Base-by-base conservation (phyloP, 2,329 filamentous ascomycete species). In the Botrytis aclada region DNA sequence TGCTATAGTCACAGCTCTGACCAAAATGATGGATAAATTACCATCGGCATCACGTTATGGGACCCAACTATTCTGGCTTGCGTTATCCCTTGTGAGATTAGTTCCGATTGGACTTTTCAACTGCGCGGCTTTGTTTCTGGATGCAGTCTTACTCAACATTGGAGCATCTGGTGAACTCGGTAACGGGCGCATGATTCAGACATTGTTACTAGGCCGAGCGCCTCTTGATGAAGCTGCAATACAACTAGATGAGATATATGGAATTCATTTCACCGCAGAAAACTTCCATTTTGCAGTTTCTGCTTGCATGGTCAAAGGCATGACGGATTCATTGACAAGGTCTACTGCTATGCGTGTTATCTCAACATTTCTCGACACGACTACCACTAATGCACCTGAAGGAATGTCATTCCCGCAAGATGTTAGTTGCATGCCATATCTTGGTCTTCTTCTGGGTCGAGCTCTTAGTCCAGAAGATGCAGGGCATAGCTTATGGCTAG, bases 11-110 rank as follows among this genome's bases (percentile, higher is more conserved):
- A 90, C 88, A 3, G 88, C 89, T 4, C 80, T 92, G 62, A 90
- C 90, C 18, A 92, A 91, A 80, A 92, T 92, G 89, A 90, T 92
- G 85, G 84, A 87, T 25, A 92, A 92, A 78, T 84, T 92, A 32
- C 88, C 88, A 9, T 87, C 88, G 4, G 86, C 89, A 16, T 92
- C 90, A 41, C 86, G 90, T 45, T 92, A 92, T 77, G 89, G 90
- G 0, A 82, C 91, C 47, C 90, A 92, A 77, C 83, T 92, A 9
- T 92, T 92, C 79, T 92, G 90, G 90, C 83, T 92, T 47, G 89
- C 89, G 16, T 87, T 92, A 76, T 91, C 89, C 3, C 83, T 92
- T 1, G 84, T 92, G 37, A 86, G 90, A 12, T 85, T 92, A 4
- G 88, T 91, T 25, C 90, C 90, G 5, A 83, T 86, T 9, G 83